These are phyloP conservation scores for Fusarium tricinctum DNA, from an alignment of 2,329 filamentous ascomycete species.

Conservation along the genomic window DNA sequence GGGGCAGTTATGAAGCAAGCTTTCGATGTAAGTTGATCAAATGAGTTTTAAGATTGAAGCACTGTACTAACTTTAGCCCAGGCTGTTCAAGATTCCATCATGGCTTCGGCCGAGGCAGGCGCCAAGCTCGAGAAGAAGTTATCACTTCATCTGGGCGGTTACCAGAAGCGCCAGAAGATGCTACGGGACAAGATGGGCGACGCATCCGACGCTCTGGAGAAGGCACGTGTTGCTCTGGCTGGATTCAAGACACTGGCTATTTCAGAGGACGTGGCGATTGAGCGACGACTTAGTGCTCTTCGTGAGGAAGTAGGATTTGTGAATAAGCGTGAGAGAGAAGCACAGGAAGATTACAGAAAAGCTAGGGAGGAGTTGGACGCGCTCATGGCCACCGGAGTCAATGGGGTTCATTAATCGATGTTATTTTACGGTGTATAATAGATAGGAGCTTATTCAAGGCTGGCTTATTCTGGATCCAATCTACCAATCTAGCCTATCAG, in stretches of 20 bases:
- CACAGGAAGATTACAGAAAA: slow-evolving; percentile 85
- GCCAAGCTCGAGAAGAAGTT: slow-evolving; percentile 96
- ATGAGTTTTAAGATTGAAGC: neutral
- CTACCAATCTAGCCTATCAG: slow-evolving; percentile 36
- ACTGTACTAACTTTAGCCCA: slow-evolving; percentile 52
- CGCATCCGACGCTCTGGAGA: slow-evolving; percentile 79
- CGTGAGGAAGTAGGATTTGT: slow-evolving; percentile 88
- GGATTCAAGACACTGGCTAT: slow-evolving; percentile 82
- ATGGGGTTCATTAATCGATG: slow-evolving; percentile 57
- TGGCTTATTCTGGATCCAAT: slow-evolving; percentile 37
- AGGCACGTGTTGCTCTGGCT: slow-evolving; percentile 78
- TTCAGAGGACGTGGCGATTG: slow-evolving; percentile 83
- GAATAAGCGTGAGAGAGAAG: slow-evolving; percentile 85
- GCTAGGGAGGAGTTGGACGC: slow-evolving; percentile 82
- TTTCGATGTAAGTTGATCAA: slow-evolving; percentile 74
- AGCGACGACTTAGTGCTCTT: slow-evolving; percentile 77
- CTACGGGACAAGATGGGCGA: slow-evolving; percentile 84
- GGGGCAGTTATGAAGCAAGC: slow-evolving; percentile 74
- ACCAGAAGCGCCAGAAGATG: slow-evolving; percentile 86
- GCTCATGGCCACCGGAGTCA: slow-evolving; percentile 59
- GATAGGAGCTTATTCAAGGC: slow-evolving; percentile 36
- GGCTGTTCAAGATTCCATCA: slow-evolving; percentile 80
- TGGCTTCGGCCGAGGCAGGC: slow-evolving; percentile 80
- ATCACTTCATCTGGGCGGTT: slow-evolving; percentile 87
- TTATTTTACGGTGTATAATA: slow-evolving; percentile 45